Base-by-base conservation (phyloP, 495 filamentous ascomycete species). In the Lepraria neglecta region DNA sequence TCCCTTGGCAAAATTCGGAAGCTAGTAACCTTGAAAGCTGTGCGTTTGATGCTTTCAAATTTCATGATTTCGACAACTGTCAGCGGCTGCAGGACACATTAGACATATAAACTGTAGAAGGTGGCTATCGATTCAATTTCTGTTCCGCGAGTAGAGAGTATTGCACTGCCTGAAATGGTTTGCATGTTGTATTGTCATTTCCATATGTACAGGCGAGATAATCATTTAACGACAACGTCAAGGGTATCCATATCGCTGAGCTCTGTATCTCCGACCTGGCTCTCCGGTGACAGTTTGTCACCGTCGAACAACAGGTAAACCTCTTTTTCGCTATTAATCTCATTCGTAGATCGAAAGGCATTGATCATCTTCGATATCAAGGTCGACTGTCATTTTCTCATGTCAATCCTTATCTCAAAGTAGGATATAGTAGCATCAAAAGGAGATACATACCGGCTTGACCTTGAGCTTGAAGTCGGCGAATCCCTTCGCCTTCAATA, bases 271-370 rank as follows among this genome's bases (percentile, higher is more conserved):
- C 70, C 74, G 5, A 96, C 75, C n/a, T 74, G 77, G n/a, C 78
- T 76, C 4, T 83, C 76, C 0, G 84, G 79, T 2, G 84, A 79
- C 28, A 96, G 72, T 48, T 75, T 73, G 50, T 95, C 91, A 19
- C 92, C 92, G 64, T 97, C 92, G 72, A 92, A 94, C 55, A 79
- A 73, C 0, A 96, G 74, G 14, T 78, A 78, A 17, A 96, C 73
- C 1, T 76, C 70, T 52, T 78, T 78, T 4, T 79, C 78, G 3
- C 71, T 64, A 1, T 68, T 56, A 17, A 88, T 69, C 10, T 73
- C 64, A 33, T 75, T 73, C n/a, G 71, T 70, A 15, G 71, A 63
- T 54, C 80, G 75, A 65, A 82, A 88, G 2, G 77, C 79, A 48
- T 69, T 67, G 1, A 84, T 72, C 24, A 90, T 72, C 50, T 79